Base-by-base conservation (phyloP, 352 stramenopile genomes). In the Globisporangium spiculum region DNA sequence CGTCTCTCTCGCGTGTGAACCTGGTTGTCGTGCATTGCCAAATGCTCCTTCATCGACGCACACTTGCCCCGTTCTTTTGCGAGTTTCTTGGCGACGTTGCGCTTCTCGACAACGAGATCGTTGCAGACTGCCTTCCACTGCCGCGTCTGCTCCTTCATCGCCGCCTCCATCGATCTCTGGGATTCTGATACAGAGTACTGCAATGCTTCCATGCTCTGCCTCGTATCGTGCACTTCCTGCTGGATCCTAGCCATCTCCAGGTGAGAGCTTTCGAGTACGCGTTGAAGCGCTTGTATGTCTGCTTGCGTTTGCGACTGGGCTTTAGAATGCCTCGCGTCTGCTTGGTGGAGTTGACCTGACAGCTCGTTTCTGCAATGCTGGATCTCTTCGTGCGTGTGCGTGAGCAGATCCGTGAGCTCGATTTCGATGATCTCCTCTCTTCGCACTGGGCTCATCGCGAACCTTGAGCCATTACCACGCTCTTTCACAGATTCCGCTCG, bases 41-140 rank as follows among this genome's bases (percentile, higher is more conserved):
- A 41, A 24, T 83, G 71, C 34, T 69, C 75, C 36, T 78, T 83
- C n/a, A 86, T 55, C 20, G 79, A 74, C 1, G 73, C 75, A 48
- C 78, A 81, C 46, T 74, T 76, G 24, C 79, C 79, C 18, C 79
- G 79, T 54, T 83, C 79, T 63, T 83, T 69, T 1, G 77, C 79
- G 16, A 86, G 73, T 46, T 81, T 76, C 53, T 82, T 71, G 4
- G 73, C 79, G 54, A 86, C 71, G 12, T 60, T 56, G 14, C 79
- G 62, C 73, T 83, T 86, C 57, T 84, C 79, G 9, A 67, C 48
- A 12, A 86, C 63, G 3, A 84, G 70, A 9, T 86, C 79, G 63
- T 73, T 68, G 67, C 75, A 84, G 44, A 86, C 76, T 36, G 67
- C 67, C 60, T 78, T 81, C 79, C 79, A 86, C 50, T 84, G 76